phyloP scores from a whole-genome alignment of 2,329 filamentous ascomycete species.

The Alternaria atra region DNA sequence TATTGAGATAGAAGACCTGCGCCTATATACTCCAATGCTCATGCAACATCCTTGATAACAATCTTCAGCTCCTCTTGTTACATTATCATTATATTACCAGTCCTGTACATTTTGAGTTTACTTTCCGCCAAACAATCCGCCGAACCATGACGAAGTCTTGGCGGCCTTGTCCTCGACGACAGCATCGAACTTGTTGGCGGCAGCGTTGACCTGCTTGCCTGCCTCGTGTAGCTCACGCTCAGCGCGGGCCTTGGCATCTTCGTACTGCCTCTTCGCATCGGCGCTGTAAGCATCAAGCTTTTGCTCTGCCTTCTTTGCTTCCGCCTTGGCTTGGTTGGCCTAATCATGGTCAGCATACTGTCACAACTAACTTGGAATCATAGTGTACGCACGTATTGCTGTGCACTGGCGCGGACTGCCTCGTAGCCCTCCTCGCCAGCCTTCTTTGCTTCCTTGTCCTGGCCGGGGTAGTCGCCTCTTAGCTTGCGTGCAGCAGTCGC shows the following conservation, averaged over 20 bases:
- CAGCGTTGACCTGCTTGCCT: conserved; percentile 59
- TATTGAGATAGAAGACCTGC: conserved; percentile 29
- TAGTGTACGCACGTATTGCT: conserved; percentile 39
- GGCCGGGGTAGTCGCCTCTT: conserved; percentile 71
- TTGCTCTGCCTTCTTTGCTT: conserved; percentile 70
- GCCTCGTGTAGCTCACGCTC: conserved; percentile 48
- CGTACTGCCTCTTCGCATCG: conserved; percentile 68
- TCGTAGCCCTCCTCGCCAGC: conserved; percentile 63
- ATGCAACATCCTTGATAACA: conserved; percentile 28
- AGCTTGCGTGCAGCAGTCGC: conserved; percentile 72
- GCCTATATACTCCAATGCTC: conserved; percentile 35
- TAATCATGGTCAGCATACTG: conserved; percentile 34
- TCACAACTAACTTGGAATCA: not conserved
- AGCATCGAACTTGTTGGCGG: conserved; percentile 80
- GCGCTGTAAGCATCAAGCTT: conserved; percentile 63
- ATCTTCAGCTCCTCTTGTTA: conserved; percentile 2
- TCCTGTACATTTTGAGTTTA: not conserved
- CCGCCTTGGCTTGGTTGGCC: conserved; percentile 51
- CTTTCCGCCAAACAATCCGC: conserved; percentile 83
- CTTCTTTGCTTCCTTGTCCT: conserved; percentile 69
- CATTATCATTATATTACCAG: conserved; percentile 9
- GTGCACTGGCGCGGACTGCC: conserved; percentile 58
- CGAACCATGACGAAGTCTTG: conserved; percentile 85
- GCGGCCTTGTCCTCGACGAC: conserved; percentile 79
- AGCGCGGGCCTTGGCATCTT: conserved; percentile 70